Conservation (phyloP, 2,329 filamentous ascomycete species). For the Aspergillus udagawae region DNA sequence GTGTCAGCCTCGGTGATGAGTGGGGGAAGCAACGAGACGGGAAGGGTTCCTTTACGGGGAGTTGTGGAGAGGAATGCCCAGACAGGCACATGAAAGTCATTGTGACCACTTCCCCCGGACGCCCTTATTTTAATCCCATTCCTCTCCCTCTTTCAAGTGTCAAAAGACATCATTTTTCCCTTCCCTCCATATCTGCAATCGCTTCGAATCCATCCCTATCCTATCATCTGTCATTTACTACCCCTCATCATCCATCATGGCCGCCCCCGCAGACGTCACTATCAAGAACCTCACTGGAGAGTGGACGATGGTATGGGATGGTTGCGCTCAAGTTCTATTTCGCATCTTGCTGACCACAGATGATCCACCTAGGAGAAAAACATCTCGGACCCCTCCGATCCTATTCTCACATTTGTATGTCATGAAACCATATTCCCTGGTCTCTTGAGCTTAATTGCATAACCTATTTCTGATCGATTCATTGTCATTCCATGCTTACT, state of each 20-base stretch:
- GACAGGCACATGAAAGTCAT: conserved; percentile 1
- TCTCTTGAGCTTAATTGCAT: not conserved
- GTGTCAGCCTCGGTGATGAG: conserved; percentile 1
- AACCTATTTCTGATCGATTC: not conserved
- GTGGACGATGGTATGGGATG: conserved; percentile 61
- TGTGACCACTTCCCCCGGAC: not conserved
- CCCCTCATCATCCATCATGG: conserved; percentile 53
- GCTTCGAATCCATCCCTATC: not conserved
- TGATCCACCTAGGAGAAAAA: conserved; percentile 62
- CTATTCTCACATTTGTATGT: conserved; percentile 60
- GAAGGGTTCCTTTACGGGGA: not conserved
- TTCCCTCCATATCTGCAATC: not conserved
- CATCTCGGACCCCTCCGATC: conserved; percentile 65
- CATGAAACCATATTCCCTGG: not conserved
- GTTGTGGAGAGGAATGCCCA: not conserved
- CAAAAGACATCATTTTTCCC: not conserved
- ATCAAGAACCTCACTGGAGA: conserved; percentile 65
- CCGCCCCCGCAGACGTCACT: conserved; percentile 64
- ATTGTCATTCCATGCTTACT: conserved; percentile 6
- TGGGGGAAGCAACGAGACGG: not conserved
- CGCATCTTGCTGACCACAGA: not conserved
- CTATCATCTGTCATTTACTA: not conserved
- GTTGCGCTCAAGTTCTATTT: not conserved
- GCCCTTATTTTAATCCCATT: not conserved
- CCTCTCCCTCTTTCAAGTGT: not conserved